These are phyloP conservation scores for Candida maesae DNA, from an alignment of 805 yeast species.

Conservation along the genomic window DNA sequence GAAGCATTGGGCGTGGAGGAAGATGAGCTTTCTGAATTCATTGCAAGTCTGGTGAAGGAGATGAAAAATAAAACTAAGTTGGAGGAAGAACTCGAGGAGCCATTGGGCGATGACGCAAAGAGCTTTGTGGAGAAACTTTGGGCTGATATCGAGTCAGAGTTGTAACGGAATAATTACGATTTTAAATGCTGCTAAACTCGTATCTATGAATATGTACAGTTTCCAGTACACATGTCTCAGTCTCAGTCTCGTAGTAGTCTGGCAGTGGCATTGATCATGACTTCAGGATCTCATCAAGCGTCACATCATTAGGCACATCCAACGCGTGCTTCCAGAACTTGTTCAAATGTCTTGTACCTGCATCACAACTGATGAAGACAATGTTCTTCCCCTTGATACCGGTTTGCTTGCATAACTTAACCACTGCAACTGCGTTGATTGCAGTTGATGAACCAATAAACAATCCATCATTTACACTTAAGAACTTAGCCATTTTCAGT, in stretches of 20 bases:
- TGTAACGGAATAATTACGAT: not conserved
- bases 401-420: constrained; percentile 45
- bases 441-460: constrained; percentile 95
- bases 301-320: constrained; percentile 28
- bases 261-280: too few relatives aligned
- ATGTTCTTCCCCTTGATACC: constrained; percentile 56
- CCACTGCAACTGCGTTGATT: constrained; percentile 88
- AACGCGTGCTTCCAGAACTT: constrained; percentile 85
- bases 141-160: constrained; percentile 16
- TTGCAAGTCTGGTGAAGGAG: constrained; percentile 36
- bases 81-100: constrained; percentile 44
- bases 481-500: constrained; percentile 77
- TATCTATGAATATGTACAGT: too few relatives aligned
- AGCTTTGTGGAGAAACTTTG: constrained; percentile 40
- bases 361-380: constrained; percentile 87
- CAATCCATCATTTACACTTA: constrained; percentile 80
- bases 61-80: constrained; percentile 33
- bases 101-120: constrained; percentile 46
- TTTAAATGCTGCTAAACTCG: not conserved
- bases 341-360: constrained; percentile 85
- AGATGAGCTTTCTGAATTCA: constrained; percentile 43
- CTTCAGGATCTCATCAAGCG: constrained; percentile 31
- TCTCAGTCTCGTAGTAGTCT: too few relatives aligned
- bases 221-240: too few relatives aligned
- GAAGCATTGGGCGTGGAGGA: constrained; percentile 53